A percentile compares a stretch with the other conserved stretches of the same genome.
Evolutionary conservation across 2,329 filamentous ascomycete genomes (phyloP).

Genomic region (Colletotrichum sp.): DNA sequence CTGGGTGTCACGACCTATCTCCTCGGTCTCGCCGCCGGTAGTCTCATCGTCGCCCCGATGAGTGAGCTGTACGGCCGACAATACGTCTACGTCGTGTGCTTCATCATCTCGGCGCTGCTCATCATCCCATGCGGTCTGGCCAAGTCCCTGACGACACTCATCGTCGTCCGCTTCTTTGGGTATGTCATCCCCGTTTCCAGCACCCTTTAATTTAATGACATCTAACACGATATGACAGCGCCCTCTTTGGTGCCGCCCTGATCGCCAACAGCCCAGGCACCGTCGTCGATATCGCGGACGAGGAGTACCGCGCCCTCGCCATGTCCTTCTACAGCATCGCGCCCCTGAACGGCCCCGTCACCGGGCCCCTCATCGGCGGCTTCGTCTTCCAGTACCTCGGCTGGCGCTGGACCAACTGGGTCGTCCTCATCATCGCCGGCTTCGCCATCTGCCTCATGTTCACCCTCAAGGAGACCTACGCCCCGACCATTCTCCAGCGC

Average conservation of each 20-base stretch:
- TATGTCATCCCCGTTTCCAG: conserved; percentile 37
- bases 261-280: conserved; percentile 84
- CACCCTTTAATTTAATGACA: rapidly evolving
- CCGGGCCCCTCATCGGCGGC: conserved; percentile 74
- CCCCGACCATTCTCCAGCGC: conserved; percentile 70
- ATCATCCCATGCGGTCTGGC: conserved; percentile 76
- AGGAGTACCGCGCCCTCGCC: conserved; percentile 80
- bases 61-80: conserved; percentile 73
- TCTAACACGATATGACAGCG: neutral
- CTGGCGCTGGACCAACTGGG: conserved; percentile 90
- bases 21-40: conserved; percentile 74
- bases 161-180: conserved; percentile 78
- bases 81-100: conserved; percentile 71
- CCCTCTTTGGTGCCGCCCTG: conserved; percentile 76
- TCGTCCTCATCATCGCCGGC: conserved; percentile 75
- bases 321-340: conserved; percentile 86
- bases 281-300: conserved; percentile 81
- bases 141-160: conserved; percentile 68
- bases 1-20: conserved; percentile 82
- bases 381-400: conserved; percentile 80
- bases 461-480: conserved; percentile 76
- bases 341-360: conserved; percentile 76
- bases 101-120: conserved; percentile 69
- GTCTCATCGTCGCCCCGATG: conserved; percentile 75
- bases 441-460: conserved; percentile 63